These are phyloP conservation scores for Dioszegia hungarica DNA, from an alignment of 768 basidiomycete species.

Conservation along the genomic window DNA sequence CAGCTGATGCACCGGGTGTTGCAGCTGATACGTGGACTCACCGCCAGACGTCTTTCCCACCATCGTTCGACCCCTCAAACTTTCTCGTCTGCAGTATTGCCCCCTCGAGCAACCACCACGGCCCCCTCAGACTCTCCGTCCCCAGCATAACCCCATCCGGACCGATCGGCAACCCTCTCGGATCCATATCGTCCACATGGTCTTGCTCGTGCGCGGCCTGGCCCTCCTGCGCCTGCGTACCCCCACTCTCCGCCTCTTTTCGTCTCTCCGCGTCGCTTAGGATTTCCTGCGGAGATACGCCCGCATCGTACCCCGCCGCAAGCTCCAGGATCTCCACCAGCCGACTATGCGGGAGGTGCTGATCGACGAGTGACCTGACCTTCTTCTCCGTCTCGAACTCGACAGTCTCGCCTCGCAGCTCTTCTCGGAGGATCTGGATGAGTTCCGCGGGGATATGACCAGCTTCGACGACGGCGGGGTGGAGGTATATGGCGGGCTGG, in stretches of 20 bases:
- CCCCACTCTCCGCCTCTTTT: neutral
- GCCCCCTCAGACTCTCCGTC: conserved; percentile 13
- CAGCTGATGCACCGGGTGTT: neutral
- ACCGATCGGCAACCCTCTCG: neutral
- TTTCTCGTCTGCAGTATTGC: conserved; percentile 19
- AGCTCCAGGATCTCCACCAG: conserved; percentile 2
- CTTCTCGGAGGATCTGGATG: conserved; percentile 6
- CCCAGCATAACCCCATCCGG: conserved; percentile 2
- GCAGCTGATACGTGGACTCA: conserved; percentile 1
- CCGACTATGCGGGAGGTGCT: conserved; percentile 1
- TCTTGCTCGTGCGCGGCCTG: neutral
- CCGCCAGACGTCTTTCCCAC: conserved; percentile 11
- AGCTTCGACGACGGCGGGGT: neutral
- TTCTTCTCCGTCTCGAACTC: neutral
- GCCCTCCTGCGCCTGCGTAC: neutral
- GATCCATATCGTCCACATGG: neutral
- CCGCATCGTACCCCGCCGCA: conserved; percentile 13
- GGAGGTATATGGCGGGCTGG: conserved; percentile 3
- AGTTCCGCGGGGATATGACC: conserved; percentile 2
- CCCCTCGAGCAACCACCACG: conserved; percentile 18
- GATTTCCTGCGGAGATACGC: neutral
- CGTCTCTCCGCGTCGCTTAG: neutral
- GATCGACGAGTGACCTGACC: conserved; percentile 1
- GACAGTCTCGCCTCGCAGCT: conserved; percentile 5
- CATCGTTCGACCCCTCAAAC: conserved; percentile 10